Percentiles rank a stretch among this genome's conserved stretches.
Conservation (phyloP, 352 stramenopile genomes). For the Pythium dissotocum region DNA sequence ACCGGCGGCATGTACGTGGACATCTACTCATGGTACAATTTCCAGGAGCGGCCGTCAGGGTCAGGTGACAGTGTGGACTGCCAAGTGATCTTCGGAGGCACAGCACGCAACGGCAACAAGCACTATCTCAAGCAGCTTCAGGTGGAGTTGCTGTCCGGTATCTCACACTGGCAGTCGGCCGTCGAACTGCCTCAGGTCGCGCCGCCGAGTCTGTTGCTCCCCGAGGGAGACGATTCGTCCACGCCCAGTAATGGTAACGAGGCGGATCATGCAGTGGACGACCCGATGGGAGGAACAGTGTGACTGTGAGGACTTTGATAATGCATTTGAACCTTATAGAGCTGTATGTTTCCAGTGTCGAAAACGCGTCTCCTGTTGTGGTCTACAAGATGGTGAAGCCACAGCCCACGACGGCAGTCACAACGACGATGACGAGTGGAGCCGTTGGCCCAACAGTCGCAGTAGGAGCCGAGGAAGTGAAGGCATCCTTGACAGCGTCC, state of each 20-base stretch:
- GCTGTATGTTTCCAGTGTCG: too few relatives aligned
- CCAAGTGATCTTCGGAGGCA: slow-evolving; percentile 68
- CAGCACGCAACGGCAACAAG: slow-evolving; percentile 45
- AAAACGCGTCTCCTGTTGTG: not conserved
- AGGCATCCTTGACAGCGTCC: not conserved
- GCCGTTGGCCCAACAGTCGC: too few relatives aligned
- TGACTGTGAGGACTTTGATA: too few relatives aligned
- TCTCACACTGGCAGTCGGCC: slow-evolving; percentile 68
- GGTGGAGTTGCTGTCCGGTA: slow-evolving; percentile 60
- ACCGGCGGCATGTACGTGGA: slow-evolving; percentile 49
- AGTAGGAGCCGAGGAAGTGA: not conserved
- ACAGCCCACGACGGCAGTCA: slow-evolving; percentile 3
- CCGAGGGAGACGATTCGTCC: too few relatives aligned
- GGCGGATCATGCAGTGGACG: too few relatives aligned
- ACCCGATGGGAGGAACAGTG: too few relatives aligned
- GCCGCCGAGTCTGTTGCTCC: not conserved
- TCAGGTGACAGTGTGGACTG: slow-evolving; percentile 34
- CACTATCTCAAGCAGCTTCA: slow-evolving; percentile 67
- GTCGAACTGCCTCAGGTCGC: slow-evolving; percentile 35
- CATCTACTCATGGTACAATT: slow-evolving; percentile 81
- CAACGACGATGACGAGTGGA: not conserved
- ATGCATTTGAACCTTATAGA: too few relatives aligned
- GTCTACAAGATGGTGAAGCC: slow-evolving; percentile 13
- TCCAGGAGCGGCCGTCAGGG: slow-evolving; percentile 38
- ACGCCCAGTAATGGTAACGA: too few relatives aligned